Evolutionary conservation across 2,329 filamentous ascomycete species (phyloP).

Genomic region (Aspergillus sp.): DNA sequence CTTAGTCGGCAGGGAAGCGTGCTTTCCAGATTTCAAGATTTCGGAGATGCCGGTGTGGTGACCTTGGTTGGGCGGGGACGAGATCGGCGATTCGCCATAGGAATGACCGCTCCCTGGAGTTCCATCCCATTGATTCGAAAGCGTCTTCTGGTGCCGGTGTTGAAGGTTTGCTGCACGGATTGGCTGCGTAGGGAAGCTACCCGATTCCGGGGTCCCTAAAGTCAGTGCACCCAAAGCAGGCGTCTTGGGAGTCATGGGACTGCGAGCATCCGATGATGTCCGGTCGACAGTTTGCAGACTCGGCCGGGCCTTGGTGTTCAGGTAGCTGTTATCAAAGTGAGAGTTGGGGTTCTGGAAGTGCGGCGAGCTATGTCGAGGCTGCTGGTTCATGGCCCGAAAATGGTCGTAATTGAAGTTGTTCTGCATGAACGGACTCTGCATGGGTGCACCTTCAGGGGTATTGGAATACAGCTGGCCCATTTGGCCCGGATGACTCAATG

Average conservation of each 20-base stretch:
- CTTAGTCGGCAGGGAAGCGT: constrained; percentile 83
- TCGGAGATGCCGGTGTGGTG: constrained; percentile 73
- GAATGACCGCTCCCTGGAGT: constrained; percentile 77
- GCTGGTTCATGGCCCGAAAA: constrained; percentile 59
- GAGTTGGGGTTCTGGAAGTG: constrained; percentile 33
- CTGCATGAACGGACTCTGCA: constrained; percentile 79
- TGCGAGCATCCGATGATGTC: constrained; percentile 65
- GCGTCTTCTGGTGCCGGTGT: constrained; percentile 66
- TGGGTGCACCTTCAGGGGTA: constrained; percentile 83
- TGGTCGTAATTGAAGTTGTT: constrained; percentile 66
- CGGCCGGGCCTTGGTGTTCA: constrained; percentile 51
- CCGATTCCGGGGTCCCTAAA: constrained; percentile 62
- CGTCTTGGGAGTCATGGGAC: constrained; percentile 82
- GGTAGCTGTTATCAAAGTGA: constrained; percentile 48
- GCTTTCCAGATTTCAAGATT: constrained; percentile 72
- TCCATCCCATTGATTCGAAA: constrained; percentile 84
- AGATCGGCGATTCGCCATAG: constrained; percentile 80
- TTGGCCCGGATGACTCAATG: constrained; percentile 59
- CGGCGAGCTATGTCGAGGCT: constrained; percentile 34
- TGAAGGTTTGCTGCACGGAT: constrained; percentile 59
- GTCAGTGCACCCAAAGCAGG: constrained; percentile 64
- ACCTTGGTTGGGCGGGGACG: constrained; percentile 56
- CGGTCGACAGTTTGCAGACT: constrained; percentile 59
- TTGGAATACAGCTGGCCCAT: constrained; percentile 73
- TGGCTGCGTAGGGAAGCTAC: constrained; percentile 66